Evolutionary conservation across 2,329 filamentous ascomycete species (phyloP), one percentile per base, ranked within the genome.

Genomic region (Alternaria consortialis): DNA sequence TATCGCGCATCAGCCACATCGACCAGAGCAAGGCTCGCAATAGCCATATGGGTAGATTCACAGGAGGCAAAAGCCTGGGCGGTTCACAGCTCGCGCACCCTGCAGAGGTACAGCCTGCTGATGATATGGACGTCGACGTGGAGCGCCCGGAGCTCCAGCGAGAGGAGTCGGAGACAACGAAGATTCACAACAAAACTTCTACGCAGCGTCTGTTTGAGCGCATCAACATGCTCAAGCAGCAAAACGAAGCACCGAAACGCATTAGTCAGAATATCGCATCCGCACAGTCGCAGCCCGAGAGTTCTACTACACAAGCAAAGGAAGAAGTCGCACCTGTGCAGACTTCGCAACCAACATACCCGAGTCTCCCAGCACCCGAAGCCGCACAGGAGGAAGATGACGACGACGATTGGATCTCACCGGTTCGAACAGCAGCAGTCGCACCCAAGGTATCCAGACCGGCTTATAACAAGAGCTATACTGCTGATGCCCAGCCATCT

Each of bases 141-240:
- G 76, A 82, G n/a, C 69, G 66, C 34, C 71, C 71, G 55, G 66
- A 66, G 27, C 74, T 81, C 5, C 71, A 77, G 17, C 70, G 69
- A 46, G 72, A 82, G 32, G 84, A 88, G 25, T 80, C 82, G 1
- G 85, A 85, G 43, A 83, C 84, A 31, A 84, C 85, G 6, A 86
- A 84, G 67, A 78, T 85, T 2, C 90, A 94, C 73, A 93, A 89
- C 79, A 96, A 96, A 77, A 94, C 93, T 0, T 96, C 95, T n/a
- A 97, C 95, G 0, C 94, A 98, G 77, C 86, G 92, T 43, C 84
- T 99, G 15, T 93, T 97, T 67, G 94, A 98, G 71, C 93, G 94
- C 70, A 98, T 99, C 70, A 97, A 89, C 64, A 87, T 89, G 84
- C 84, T 91, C 83, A 89, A 78, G 80, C 85, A 62, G 76, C 81